phyloP scores from a whole-genome alignment of 805 yeast species.

The Metschnikowia rubicola region DNA sequence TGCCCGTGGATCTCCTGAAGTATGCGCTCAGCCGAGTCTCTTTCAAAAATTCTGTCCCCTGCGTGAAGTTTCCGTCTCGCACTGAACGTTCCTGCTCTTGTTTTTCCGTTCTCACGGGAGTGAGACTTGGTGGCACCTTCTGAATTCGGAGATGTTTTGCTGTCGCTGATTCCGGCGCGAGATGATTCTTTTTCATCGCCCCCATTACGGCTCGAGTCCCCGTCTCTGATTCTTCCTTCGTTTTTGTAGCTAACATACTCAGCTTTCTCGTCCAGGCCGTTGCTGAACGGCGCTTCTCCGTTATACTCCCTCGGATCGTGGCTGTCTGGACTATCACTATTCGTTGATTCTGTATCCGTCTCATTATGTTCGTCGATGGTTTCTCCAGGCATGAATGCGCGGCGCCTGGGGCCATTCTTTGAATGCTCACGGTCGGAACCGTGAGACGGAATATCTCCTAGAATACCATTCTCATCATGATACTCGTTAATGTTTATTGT shows the following conservation, averaged over 20 bases:
- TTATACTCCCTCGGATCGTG: background rate
- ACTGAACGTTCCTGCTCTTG: constrained; percentile 37
- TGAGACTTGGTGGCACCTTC: background rate
- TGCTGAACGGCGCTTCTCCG: background rate
- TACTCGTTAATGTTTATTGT: constrained; percentile 27
- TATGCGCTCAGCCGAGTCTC: constrained; percentile 72
- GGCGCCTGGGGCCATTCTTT: constrained; percentile 2
- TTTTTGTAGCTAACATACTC: background rate
- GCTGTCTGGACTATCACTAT: constrained; percentile 1
- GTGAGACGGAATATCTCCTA: constrained; percentile 4
- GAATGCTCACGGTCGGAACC: background rate
- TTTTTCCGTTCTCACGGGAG: constrained; percentile 17
- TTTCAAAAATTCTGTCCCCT: constrained; percentile 57
- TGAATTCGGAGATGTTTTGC: too few relatives aligned
- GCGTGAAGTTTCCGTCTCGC: constrained; percentile 32
- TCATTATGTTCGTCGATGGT: constrained; percentile 16
- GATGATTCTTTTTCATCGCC: constrained; percentile 13
- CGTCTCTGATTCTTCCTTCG: background rate
- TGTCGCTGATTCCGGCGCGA: too few relatives aligned
- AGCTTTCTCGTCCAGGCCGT: background rate
- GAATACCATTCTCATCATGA: constrained; percentile 31
- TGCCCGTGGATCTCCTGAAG: constrained; percentile 78
- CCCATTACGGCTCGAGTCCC: background rate
- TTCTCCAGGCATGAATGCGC: constrained; percentile 4
- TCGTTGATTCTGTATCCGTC: constrained; percentile 7